Evolutionary conservation across 108 stramenopile genomes (phyloP).

Genomic region (Stephanodiscus triporus): DNA sequence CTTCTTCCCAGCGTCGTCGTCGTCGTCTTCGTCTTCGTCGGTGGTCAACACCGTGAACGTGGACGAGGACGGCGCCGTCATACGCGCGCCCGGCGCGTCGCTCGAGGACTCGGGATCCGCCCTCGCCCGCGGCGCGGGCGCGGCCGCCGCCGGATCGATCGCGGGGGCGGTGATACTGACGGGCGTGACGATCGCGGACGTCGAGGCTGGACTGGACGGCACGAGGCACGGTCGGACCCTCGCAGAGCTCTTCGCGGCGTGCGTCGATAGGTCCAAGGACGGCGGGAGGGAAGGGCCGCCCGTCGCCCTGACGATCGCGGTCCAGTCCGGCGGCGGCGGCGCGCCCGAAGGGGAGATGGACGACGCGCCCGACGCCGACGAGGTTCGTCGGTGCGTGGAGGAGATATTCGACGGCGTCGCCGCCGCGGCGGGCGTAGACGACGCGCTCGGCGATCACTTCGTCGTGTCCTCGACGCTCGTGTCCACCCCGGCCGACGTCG

Average conservation of each 20-base stretch:
- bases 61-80: constrained; percentile 24
- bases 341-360: constrained; percentile 30
- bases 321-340: constrained; percentile 39
- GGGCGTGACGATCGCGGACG: constrained; percentile 79
- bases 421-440: constrained; percentile 42
- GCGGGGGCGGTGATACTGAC: constrained; percentile 64
- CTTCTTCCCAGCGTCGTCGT: constrained; percentile 15
- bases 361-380: constrained; percentile 29
- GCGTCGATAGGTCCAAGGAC: constrained; percentile 11
- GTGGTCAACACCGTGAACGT: constrained; percentile 1
- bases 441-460: constrained; percentile 58
- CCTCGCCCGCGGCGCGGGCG: constrained; percentile 49
- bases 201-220: constrained; percentile 65
- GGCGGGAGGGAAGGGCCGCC: not conserved
- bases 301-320: constrained; percentile 57
- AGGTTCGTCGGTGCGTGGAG: constrained; percentile 45
- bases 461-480: constrained; percentile 55
- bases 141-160: constrained; percentile 60
- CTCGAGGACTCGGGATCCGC: constrained; percentile 37
- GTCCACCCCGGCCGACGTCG: constrained; percentile 50
- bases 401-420: constrained; percentile 72
- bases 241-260: constrained; percentile 70
- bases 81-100: constrained; percentile 63
- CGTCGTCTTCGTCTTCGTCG: not conserved
- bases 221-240: constrained; percentile 80